A percentile compares a stretch with the other conserved stretches of the same genome.
Conservation (phyloP, 257 asterid species). For the Thymus mandschuricus region DNA sequence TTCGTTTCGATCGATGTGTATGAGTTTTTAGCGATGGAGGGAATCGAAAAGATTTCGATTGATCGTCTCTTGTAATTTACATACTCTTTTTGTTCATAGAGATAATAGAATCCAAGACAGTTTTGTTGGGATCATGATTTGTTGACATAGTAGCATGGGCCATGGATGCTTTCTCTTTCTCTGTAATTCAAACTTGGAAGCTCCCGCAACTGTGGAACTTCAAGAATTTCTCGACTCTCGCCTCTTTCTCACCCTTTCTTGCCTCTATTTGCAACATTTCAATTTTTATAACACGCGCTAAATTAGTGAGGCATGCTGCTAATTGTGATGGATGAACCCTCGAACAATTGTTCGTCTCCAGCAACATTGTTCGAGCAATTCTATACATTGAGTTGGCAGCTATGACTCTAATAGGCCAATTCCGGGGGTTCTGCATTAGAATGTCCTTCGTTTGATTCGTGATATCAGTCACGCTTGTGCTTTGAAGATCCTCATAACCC, state of each 20-base stretch:
- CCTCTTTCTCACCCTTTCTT: not conserved
- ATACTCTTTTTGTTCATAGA: not conserved
- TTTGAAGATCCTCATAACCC: too few species aligned
- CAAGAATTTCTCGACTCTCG: slow-evolving; percentile 12
- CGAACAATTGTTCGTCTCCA: too few species aligned
- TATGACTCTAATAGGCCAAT: too few species aligned
- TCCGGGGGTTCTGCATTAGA: too few species aligned
- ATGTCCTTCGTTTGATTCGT: too few species aligned
- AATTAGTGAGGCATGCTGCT: slow-evolving; percentile 16
- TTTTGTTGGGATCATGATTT: not conserved
- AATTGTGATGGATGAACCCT: not conserved
- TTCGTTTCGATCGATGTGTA: not conserved
- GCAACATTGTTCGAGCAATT: not conserved
- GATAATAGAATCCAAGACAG: not conserved
- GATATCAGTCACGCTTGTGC: too few species aligned
- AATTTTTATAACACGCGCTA: too few species aligned
- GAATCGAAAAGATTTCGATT: not conserved
- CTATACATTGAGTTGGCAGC: slow-evolving; percentile 1
- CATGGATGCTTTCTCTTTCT: too few species aligned
- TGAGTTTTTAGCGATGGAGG: not conserved
- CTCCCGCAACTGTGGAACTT: not conserved
- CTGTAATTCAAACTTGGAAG: too few species aligned
- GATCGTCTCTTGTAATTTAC: not conserved
- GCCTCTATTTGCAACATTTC: not conserved
- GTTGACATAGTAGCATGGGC: not conserved